phyloP scores from a whole-genome alignment of 192 early-diverging fungal species.

The Ambispora gerdemannii region DNA sequence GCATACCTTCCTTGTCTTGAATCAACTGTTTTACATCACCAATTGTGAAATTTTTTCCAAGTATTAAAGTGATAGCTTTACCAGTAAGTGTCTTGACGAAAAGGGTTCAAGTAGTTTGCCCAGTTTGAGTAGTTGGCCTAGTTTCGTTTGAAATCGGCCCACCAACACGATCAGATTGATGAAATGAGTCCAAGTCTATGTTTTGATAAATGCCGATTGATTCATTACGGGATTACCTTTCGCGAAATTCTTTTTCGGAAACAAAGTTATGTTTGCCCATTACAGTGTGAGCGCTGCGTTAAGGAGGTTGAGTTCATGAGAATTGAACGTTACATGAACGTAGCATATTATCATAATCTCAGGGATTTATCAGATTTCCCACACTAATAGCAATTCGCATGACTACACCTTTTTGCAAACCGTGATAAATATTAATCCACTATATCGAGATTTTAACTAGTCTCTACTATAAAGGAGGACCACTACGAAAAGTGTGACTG shows the following conservation, averaged over 20 bases:
- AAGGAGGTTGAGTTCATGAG: conserved; percentile 1
- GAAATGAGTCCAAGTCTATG: not conserved
- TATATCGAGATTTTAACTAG: too few relatives aligned
- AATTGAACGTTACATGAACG: too few relatives aligned
- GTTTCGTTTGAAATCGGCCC: too few relatives aligned
- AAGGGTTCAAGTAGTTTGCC: too few relatives aligned
- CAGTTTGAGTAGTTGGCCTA: too few relatives aligned
- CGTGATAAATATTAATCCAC: too few relatives aligned
- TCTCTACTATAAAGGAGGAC: too few relatives aligned
- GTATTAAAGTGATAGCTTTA: conserved; percentile 84
- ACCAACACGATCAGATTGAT: not conserved
- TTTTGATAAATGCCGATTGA: not conserved
- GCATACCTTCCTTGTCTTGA: conserved; percentile 72
- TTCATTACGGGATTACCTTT: not conserved
- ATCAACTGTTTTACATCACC: conserved; percentile 72
- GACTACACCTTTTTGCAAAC: too few relatives aligned
- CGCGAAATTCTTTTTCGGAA: conserved; percentile 9
- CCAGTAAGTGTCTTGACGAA: conserved; percentile 77
- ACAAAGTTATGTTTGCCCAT: not conserved
- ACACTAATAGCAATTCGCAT: too few relatives aligned
- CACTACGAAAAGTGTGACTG: too few relatives aligned
- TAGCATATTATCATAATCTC: too few relatives aligned
- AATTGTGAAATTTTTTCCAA: conserved; percentile 62
- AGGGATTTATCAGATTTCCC: too few relatives aligned
- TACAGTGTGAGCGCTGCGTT: conserved; percentile 4